These are phyloP conservation scores for Pleurozium schreberi DNA, from an alignment of 225 moss, liverwort and hornwort species.

Conservation along the genomic window DNA sequence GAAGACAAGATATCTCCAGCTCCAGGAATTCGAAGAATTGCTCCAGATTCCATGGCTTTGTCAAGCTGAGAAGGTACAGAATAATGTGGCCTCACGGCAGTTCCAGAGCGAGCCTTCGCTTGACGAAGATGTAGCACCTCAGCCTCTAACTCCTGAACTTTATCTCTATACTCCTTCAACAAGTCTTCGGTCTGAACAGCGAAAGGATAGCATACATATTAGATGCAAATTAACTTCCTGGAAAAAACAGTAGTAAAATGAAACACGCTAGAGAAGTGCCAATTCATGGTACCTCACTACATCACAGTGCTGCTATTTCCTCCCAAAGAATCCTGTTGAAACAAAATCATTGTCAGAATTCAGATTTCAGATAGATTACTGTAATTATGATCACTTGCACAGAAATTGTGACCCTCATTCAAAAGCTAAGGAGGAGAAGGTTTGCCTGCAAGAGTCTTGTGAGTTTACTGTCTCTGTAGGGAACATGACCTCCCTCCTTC, in stretches of 20 bases:
- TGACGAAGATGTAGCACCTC: conserved; percentile 40
- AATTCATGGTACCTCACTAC: conserved; percentile 15
- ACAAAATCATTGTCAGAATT: neutral
- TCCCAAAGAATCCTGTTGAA: conserved; percentile 81
- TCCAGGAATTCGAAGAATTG: conserved; percentile 11
- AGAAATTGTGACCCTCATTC: neutral
- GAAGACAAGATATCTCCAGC: conserved; percentile 7
- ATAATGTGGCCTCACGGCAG: conserved; percentile 14
- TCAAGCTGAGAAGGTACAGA: conserved; percentile 21
- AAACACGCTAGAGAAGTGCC: neutral
- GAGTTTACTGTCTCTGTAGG: conserved; percentile 92
- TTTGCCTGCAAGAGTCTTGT: conserved; percentile 82
- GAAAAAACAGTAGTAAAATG: too few relatives aligned
- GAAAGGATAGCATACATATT: neutral
- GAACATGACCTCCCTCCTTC: conserved; percentile 92
- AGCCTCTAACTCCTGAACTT: conserved; percentile 58
- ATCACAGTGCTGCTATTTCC: conserved; percentile 97
- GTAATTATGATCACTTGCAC: neutral
- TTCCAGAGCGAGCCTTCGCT: conserved; percentile 7
- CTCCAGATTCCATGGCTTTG: conserved; percentile 17
- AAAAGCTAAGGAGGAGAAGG: neutral
- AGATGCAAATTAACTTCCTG: neutral
- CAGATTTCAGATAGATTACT: neutral
- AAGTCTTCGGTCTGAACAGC: conserved; percentile 40
- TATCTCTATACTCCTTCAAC: conserved; percentile 51